These are phyloP conservation scores for Neurospora sp. DNA, from an alignment of 495 filamentous ascomycete species.

Conservation along the genomic window DNA sequence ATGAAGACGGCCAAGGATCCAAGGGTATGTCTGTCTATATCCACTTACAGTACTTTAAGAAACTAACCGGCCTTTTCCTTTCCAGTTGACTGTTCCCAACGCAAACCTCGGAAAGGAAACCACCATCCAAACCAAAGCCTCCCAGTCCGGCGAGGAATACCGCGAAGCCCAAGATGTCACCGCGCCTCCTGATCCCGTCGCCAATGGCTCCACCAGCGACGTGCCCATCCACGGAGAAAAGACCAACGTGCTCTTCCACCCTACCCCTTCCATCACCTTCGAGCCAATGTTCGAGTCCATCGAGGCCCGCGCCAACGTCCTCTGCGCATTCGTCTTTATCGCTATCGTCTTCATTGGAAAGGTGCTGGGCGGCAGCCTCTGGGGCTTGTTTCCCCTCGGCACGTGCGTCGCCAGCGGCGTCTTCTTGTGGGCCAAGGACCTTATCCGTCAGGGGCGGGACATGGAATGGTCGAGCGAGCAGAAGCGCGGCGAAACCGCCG, in stretches of 20 bases:
- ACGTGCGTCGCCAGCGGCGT: slow-evolving; percentile 61
- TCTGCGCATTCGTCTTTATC: slow-evolving; percentile 59
- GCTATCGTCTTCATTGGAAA: slow-evolving; percentile 69
- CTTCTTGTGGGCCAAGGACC: slow-evolving; percentile 80
- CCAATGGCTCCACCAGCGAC: slow-evolving; percentile 70
- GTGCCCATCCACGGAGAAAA: slow-evolving; percentile 93
- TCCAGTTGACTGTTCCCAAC: slow-evolving; percentile 74
- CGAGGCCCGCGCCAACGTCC: slow-evolving; percentile 56
- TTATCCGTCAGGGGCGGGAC: slow-evolving; percentile 68
- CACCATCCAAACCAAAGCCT: slow-evolving; percentile 50
- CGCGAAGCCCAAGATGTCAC: slow-evolving; percentile 78
- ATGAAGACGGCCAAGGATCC: slow-evolving; percentile 64
- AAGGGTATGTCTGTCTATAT: slow-evolving; percentile 29
- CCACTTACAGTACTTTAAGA: no score
- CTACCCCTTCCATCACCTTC: slow-evolving; percentile 77
- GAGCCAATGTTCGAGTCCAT: slow-evolving; percentile 73
- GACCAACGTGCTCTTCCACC: slow-evolving; percentile 93
- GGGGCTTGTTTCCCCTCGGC: slow-evolving; percentile 62
- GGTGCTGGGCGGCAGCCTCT: slow-evolving; percentile 57
- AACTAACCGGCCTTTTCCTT: neutral
- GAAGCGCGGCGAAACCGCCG: slow-evolving; percentile 67
- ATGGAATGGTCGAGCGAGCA: slow-evolving; percentile 86
- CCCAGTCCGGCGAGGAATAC: slow-evolving; percentile 57
- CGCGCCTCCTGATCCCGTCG: slow-evolving; percentile 79
- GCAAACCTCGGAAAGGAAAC: slow-evolving; percentile 72